These are phyloP conservation scores for Rhodamnia rubescens DNA, from an alignment of 345 rosid species.

Conservation along the genomic window DNA sequence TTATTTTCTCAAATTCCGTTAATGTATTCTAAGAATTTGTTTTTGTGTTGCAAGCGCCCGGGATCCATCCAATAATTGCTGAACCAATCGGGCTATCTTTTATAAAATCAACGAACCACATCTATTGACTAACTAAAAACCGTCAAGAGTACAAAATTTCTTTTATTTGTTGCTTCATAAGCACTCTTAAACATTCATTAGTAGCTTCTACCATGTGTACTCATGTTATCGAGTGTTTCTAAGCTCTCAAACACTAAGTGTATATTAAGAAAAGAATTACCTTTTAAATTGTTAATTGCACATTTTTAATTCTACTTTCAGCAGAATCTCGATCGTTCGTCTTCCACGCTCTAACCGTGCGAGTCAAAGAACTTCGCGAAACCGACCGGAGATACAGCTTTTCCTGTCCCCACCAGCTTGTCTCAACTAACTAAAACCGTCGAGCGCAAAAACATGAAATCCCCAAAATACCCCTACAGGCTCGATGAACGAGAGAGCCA, in stretches of 20 bases:
- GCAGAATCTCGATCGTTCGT: neutral
- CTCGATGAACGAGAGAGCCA: slow-evolving; percentile 36
- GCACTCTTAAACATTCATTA: neutral
- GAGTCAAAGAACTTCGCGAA: neutral
- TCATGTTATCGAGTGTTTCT: neutral
- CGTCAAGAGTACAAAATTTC: neutral
- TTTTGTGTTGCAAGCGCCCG: no score
- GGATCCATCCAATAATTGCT: no score
- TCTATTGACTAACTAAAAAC: neutral
- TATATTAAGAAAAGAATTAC: no score
- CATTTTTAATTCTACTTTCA: neutral
- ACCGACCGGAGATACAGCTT: neutral
- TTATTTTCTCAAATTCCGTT: neutral
- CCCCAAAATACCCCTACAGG: slow-evolving; percentile 23
- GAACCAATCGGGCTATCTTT: fast-evolving
- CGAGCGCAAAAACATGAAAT: slow-evolving; percentile 4
- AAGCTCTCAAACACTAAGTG: neutral
- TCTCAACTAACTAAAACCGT: slow-evolving; percentile 26
- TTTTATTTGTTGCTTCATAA: neutral
- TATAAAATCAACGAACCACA: fast-evolving
- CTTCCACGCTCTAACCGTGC: neutral
- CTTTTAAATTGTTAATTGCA: neutral
- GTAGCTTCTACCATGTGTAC: no score
- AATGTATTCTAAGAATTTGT: neutral
- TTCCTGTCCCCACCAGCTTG: neutral